Evolutionary conservation across 306 rosid genomes (phyloP), one percentile per base, ranked within the genome.

Genomic region (Prunus salicina): DNA sequence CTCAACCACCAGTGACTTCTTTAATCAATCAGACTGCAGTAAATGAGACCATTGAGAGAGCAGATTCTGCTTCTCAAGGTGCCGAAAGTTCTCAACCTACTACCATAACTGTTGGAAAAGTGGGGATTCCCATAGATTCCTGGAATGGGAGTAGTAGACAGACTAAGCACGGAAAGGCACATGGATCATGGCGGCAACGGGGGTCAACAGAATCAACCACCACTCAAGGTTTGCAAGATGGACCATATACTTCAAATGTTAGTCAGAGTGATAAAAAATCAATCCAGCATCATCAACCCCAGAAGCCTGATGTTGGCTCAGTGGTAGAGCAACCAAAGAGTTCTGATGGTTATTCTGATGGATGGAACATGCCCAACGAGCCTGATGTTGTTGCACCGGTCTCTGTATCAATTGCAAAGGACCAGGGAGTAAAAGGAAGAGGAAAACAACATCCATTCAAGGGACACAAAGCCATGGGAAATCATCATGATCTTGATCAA

Each of bases 161-260:
- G 74, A 78, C 81, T 72, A 90, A 91, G 89, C 95, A 79, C 65
- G 96, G 92, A 65, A 93, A 89, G 82, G 61, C 84, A 1, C 88
- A 69, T 63, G 88, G 97, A 57, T 88, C 96, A 6, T 91, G 96
- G 98, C 68, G 64, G 77, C 97, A 88, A 78, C 85, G 93, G 28
- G 96, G 86, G 57, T 61, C 73, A 30, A 70, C 80, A 12, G 96
- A 88, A 69, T 75, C 86, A 50, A 78, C 79, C 20, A 63, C 67
- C 61, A 79, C 67, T 45, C 94, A 86, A 73, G 89, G 84, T 64
- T 64, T 86, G 73, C 87, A 67, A 76, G 91, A 82, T 69, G 90
- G 64, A 64, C 76, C 67, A 61, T 67, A 38, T 79, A 73, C 77
- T 85, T 79, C 84, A 73, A 79, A 78, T 78, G 57, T 79, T 76